Base-by-base conservation (phyloP, 1,139 yeast species). In the Geotrichum restrictum region DNA sequence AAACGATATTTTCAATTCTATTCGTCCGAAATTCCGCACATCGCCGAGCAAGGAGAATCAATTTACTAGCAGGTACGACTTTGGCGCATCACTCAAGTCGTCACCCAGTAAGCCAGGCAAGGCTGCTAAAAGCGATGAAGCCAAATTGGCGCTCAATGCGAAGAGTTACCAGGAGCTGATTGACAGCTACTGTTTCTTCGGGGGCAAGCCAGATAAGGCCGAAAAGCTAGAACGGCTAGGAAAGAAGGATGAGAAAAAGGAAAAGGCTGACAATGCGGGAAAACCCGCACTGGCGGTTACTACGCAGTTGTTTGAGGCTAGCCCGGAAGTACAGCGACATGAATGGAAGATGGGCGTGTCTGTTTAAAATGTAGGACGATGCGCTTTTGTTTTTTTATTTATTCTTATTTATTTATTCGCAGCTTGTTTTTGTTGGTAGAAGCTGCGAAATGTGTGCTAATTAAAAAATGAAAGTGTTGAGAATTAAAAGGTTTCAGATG, bases 131-230 rank as follows among this genome's bases (percentile, higher is more conserved):
- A 22, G 10, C 41, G 10, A 49, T 21, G 36, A 32, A 4, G 36
- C n/a, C 29, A 54, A 60, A 24, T 64, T 63, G 36, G 65, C 72
- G 3, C 69, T 82, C 63, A 79, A 82, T 62, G 78, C 88, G 5
- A 74, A 78, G 56, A 74, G 83, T 0, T 87, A 87, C 65, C 81
- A 82, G 64, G 85, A 83, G 58, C 70, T 87, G 45, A 71, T 87
- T 57, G 83, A 85, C 57, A 81, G 81, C 53, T 87, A 83, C 67
- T 87, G 95, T 65, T 87, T 87, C 62, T 85, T 74, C 63, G 65
- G 72, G 49, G 64, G 71, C 32, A 21, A 36, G 19, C 50, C 56
- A 10, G n/a, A 41, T 19, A 10, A 31, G 33, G 27, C 46, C 38
- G 16, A 11, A 32, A 6, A 5, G 8, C 29, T 5, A 24, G 7